Percentiles rank a stretch among this genome's conserved stretches.
Evolutionary conservation across 139 green algal species (phyloP).

Genomic region (Coelastrella sp.): DNA sequence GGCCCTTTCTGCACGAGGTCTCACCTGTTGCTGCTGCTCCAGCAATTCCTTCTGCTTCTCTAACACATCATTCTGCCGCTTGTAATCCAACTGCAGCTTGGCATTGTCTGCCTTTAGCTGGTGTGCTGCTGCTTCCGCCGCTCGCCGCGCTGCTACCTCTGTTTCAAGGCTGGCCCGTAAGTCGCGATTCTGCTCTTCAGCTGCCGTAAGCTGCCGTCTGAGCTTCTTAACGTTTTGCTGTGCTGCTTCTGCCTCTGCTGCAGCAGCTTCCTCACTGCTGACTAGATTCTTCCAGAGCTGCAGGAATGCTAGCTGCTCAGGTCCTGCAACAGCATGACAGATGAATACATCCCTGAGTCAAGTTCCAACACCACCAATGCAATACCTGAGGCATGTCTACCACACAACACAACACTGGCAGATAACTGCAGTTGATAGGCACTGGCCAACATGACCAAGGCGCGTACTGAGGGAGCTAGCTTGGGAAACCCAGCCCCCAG

Average conservation of each 20-base stretch:
- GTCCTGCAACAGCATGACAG: not conserved
- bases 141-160: not conserved
- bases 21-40: slow-evolving; percentile 40
- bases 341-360: not conserved
- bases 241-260: not conserved
- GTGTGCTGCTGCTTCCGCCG: not conserved
- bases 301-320: slow-evolving; percentile 38
- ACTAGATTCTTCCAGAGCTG: slow-evolving; percentile 29
- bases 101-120: not conserved
- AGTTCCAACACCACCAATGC: no score
- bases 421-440: not conserved
- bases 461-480: no score
- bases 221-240: not conserved
- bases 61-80: slow-evolving; percentile 5
- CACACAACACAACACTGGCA: not conserved
- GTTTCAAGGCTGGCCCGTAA: not conserved
- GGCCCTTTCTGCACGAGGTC: no score
- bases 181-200: not conserved
- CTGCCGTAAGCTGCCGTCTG: not conserved
- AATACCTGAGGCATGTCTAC: no score
- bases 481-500: no score
- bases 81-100: slow-evolving; percentile 4
- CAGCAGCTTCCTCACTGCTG: not conserved
- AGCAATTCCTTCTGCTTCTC: slow-evolving; percentile 33
- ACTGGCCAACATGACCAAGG: no score